A percentile compares a stretch with the other conserved stretches of the same genome.
These are phyloP conservation scores for Golubevia pallescens DNA, from an alignment of 1,284 basidiomycete genomes.

Conservation along the genomic window DNA sequence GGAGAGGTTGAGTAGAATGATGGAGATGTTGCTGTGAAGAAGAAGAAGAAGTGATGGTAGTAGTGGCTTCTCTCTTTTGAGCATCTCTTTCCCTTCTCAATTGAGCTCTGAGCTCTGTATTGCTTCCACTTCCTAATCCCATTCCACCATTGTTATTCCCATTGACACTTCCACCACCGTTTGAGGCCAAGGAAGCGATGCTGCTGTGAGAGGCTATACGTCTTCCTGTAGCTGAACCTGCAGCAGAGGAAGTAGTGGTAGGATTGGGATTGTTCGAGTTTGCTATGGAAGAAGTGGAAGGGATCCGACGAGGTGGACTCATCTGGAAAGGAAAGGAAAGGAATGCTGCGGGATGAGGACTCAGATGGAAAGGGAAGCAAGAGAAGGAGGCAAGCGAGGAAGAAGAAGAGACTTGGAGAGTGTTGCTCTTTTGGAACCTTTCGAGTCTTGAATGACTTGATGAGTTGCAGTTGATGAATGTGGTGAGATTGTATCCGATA, in stretches of 20 bases:
- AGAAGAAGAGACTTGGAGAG: slow-evolving; percentile 4
- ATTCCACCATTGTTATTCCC: too few species aligned
- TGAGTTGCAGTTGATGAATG: slow-evolving; percentile 1
- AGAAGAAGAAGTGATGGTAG: too few species aligned
- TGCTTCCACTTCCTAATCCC: slow-evolving; percentile 4
- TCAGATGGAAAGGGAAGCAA: slow-evolving; percentile 4
- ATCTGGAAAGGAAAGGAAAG: slow-evolving; percentile 11
- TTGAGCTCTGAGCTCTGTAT: slow-evolving; percentile 37
- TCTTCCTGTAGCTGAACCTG: too few species aligned
- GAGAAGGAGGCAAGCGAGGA: not conserved
- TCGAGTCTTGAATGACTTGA: not conserved
- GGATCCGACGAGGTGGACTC: slow-evolving; percentile 21
- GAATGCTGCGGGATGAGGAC: slow-evolving; percentile 6
- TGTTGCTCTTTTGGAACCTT: not conserved
- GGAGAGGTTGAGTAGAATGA: slow-evolving; percentile 4
- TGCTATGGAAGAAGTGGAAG: slow-evolving; percentile 18
- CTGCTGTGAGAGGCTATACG: slow-evolving; percentile 24
- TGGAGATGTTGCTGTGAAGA: slow-evolving; percentile 7
- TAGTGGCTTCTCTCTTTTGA: slow-evolving; percentile 6
- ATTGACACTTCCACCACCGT: too few species aligned
- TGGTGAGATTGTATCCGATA: slow-evolving; percentile 6
- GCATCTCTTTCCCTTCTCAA: slow-evolving; percentile 29
- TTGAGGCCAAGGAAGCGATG: slow-evolving; percentile 14
- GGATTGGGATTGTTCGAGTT: slow-evolving; percentile 22
- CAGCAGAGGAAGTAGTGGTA: too few species aligned